phyloP scores from a whole-genome alignment of 2,329 filamentous ascomycete genomes.

The Scleromitrula shiraiana region DNA sequence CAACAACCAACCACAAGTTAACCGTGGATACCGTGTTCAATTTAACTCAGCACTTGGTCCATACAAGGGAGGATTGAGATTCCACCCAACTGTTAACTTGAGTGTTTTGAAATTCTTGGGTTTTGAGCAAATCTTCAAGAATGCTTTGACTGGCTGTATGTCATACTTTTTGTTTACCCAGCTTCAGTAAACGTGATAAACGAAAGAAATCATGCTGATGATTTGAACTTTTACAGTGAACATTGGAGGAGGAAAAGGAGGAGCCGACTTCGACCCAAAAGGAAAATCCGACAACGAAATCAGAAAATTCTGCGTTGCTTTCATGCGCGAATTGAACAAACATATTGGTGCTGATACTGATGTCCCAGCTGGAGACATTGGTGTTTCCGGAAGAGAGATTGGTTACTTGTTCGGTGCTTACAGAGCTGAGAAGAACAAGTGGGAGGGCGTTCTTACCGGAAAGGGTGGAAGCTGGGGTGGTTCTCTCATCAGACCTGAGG shows the following conservation, averaged over 20 bases:
- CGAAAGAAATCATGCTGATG: slow-evolving; percentile 1
- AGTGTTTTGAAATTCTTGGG: slow-evolving; percentile 91
- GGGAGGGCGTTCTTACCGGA: slow-evolving; percentile 93
- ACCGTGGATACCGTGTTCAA: slow-evolving; percentile 92
- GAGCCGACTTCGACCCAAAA: slow-evolving; percentile 98
- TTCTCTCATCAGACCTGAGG: slow-evolving; percentile 88
- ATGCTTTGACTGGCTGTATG: slow-evolving; percentile 90
- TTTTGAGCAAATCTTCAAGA: slow-evolving; percentile 99
- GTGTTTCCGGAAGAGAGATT: slow-evolving; percentile 85
- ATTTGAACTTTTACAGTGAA: slow-evolving; percentile 46
- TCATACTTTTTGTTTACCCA: slow-evolving; percentile 23
- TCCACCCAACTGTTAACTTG: slow-evolving; percentile 83
- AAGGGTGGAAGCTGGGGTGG: slow-evolving; percentile 94
- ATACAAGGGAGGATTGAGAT: slow-evolving; percentile 94
- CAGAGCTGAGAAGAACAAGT: slow-evolving; percentile 78
- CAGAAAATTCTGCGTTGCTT: slow-evolving; percentile 89
- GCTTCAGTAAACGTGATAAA: neutral
- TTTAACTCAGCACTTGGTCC: slow-evolving; percentile 97
- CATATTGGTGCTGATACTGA: slow-evolving; percentile 96
- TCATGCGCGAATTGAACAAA: slow-evolving; percentile 92
- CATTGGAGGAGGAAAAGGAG: slow-evolving; percentile 97
- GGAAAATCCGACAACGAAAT: slow-evolving; percentile 97
- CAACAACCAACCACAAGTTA: slow-evolving; percentile 79
- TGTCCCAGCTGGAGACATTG: slow-evolving; percentile 94
- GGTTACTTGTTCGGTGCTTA: slow-evolving; percentile 94